Conservation (phyloP, 345 rosid genomes). For the Pistacia vera region DNA sequence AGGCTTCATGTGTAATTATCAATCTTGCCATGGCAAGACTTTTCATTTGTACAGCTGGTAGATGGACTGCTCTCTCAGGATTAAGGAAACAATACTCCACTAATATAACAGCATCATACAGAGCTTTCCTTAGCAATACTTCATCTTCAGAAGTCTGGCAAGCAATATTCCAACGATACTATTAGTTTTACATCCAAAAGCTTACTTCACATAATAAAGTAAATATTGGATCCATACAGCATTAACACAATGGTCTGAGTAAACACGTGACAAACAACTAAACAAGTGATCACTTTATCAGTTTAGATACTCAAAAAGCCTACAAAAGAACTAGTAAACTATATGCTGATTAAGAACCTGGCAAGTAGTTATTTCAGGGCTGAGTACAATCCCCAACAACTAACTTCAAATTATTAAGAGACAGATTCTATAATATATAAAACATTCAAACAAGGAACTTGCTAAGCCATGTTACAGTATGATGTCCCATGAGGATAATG, state of each 20-base stretch:
- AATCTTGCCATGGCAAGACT: slow-evolving; percentile 49
- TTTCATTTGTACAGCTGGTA: slow-evolving; percentile 31
- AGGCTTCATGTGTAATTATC: slow-evolving; percentile 49
- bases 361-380: not conserved
- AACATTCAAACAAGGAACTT: not conserved
- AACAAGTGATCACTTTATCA: not conserved
- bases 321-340: not conserved
- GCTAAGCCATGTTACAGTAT: not conserved
- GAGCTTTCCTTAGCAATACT: slow-evolving; percentile 37
- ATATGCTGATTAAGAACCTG: not conserved
- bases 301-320: not conserved
- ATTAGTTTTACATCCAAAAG: not conserved
- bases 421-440: not conserved
- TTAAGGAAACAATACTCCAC: slow-evolving; percentile 57
- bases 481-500: not conserved
- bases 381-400: not conserved
- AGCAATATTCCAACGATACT: not conserved
- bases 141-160: slow-evolving; percentile 52
- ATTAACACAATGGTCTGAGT: not conserved
- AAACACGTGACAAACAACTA: not conserved
- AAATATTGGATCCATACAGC: not conserved
- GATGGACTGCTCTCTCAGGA: slow-evolving; percentile 25
- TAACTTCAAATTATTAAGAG: not conserved
- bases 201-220: not conserved
- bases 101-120: slow-evolving; percentile 49